Evolutionary conservation across 2,329 filamentous ascomycete genomes (phyloP).

Genomic region (Exophiala calicioides): DNA sequence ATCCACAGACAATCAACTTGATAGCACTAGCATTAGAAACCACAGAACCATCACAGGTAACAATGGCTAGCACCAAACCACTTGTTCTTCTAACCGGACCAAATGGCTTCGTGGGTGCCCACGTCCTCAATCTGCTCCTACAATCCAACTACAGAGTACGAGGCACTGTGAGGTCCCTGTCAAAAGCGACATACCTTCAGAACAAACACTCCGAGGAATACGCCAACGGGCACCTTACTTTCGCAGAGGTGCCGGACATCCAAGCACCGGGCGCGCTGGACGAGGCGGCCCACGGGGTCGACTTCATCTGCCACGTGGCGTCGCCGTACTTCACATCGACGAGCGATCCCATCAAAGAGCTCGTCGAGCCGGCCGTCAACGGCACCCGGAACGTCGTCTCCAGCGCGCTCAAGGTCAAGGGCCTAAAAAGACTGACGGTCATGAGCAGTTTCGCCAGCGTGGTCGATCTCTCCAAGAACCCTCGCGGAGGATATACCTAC

Average conservation of each 20-base stretch:
- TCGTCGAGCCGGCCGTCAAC: constrained; percentile 33
- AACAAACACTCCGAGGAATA: constrained; percentile 9
- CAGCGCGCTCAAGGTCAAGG: constrained; percentile 24
- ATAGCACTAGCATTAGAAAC: not conserved
- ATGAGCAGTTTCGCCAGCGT: constrained; percentile 55
- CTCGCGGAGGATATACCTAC: constrained; percentile 46
- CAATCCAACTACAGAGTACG: constrained; percentile 14
- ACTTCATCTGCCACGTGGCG: constrained; percentile 28
- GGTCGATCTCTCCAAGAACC: constrained; percentile 42
- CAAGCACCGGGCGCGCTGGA: constrained; percentile 24
- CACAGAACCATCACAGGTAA: not conserved
- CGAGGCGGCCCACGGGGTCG: constrained; percentile 11
- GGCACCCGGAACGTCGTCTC: constrained; percentile 30
- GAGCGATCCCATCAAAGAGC: constrained; percentile 34
- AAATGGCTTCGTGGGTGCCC: constrained; percentile 23
- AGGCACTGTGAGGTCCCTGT: constrained; percentile 19
- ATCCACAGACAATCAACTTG: not conserved
- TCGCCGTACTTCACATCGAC: constrained; percentile 29
- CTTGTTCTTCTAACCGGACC: constrained; percentile 23
- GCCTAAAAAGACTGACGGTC: constrained; percentile 45
- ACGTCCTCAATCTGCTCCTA: constrained; percentile 17
- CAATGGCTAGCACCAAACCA: constrained; percentile 12
- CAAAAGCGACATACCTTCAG: constrained; percentile 15
- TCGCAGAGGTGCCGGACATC: constrained; percentile 17
- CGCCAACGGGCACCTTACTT: constrained; percentile 11